A percentile compares a stretch with the other conserved stretches of the same genome.
Evolutionary conservation across 495 filamentous ascomycete genomes (phyloP).

Genomic region (Delitschia confertaspora): DNA sequence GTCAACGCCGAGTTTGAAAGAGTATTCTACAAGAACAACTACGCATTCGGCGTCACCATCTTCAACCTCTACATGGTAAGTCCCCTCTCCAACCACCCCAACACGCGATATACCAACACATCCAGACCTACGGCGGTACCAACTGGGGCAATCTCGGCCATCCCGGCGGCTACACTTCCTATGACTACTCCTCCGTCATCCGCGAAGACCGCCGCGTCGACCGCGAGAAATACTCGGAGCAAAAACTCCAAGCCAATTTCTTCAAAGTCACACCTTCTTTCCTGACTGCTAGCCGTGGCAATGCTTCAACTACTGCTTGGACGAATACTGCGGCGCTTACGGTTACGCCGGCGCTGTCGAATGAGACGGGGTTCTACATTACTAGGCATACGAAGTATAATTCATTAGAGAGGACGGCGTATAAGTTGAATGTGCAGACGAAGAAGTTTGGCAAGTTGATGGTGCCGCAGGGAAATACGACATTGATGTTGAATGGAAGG

Average conservation of each 20-base stretch:
- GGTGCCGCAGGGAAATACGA: conserved; percentile 55
- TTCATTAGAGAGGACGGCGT: conserved; percentile 45
- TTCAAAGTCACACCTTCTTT: conserved; percentile 59
- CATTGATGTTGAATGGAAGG: conserved; percentile 56
- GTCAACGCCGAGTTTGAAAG: conserved; percentile 63
- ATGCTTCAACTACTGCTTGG: conserved; percentile 17
- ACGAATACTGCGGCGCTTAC: conserved; percentile 13
- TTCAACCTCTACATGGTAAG: conserved; percentile 63
- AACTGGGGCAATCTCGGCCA: conserved; percentile 81
- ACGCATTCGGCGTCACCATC: conserved; percentile 51
- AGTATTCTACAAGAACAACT: conserved; percentile 75
- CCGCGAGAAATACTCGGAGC: conserved; percentile 70
- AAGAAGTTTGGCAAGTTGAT: conserved; percentile 48
- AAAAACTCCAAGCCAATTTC: conserved; percentile 69
- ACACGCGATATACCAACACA: too few relatives aligned
- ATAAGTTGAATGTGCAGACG: conserved; percentile 43
- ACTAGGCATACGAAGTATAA: conserved; percentile 56
- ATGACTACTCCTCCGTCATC: conserved; percentile 63
- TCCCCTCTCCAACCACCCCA: too few relatives aligned
- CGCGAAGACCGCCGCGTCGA: conserved; percentile 56
- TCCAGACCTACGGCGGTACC: conserved; percentile 56
- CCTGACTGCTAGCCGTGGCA: conserved; percentile 37
- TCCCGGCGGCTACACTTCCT: conserved; percentile 63
- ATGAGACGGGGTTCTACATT: conserved; percentile 46
- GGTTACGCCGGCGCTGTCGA: conserved; percentile 16